Conservation (phyloP, 768 basidiomycete genomes). For the Lactifluus volemus region DNA sequence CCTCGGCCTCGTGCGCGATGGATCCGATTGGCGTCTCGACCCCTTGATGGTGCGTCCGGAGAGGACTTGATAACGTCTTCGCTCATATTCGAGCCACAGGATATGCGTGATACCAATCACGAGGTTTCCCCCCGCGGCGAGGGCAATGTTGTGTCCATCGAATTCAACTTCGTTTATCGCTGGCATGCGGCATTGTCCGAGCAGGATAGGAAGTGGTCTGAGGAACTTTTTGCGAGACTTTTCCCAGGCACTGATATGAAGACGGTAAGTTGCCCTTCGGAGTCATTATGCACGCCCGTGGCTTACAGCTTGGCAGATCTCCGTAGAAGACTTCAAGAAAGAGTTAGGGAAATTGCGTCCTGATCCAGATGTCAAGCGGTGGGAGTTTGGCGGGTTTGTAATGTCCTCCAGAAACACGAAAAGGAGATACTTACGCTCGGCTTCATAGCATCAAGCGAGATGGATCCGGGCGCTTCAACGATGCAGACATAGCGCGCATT, state of each 20-base stretch:
- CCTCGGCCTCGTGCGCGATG: conserved; percentile 58
- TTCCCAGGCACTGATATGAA: neutral
- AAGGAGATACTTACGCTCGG: neutral
- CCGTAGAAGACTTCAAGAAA: conserved; percentile 22
- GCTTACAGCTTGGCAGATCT: conserved; percentile 23
- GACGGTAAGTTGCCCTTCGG: neutral
- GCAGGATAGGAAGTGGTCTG: conserved; percentile 1
- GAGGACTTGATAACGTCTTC: neutral
- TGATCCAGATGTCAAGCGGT: conserved; percentile 21
- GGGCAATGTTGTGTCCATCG: conserved; percentile 69
- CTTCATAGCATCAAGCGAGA: conserved; percentile 25
- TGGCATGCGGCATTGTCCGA: conserved; percentile 22
- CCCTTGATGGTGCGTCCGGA: conserved; percentile 44
- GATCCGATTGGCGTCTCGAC: conserved; percentile 55
- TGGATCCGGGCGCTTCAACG: conserved; percentile 41
- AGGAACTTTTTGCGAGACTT: neutral
- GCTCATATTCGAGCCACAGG: conserved; percentile 26
- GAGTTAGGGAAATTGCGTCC: conserved; percentile 19
- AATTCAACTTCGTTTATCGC: conserved; percentile 54
- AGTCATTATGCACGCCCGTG: neutral
- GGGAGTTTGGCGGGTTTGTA: conserved; percentile 24
- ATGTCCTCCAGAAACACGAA: neutral
- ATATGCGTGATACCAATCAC: conserved; percentile 43
- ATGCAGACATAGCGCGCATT: conserved; percentile 53
- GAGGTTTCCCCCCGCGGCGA: conserved; percentile 51